Evolutionary conservation across 768 basidiomycete species (phyloP), one percentile per base, ranked within the genome.

Genomic region (Trametes cinnabarina): DNA sequence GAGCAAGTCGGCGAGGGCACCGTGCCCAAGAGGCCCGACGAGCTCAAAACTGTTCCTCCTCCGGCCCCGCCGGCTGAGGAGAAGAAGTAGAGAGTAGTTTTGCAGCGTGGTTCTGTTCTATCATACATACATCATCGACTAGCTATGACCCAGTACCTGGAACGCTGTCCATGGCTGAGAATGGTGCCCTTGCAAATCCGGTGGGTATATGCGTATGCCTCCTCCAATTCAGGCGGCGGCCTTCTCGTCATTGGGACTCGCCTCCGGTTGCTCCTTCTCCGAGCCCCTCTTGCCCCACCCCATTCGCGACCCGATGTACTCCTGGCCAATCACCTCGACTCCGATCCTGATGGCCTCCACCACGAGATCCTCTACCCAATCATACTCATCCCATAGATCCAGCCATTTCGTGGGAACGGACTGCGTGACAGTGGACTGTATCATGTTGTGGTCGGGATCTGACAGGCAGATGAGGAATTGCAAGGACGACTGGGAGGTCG

Each of bases 291-390:
- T 61, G 48, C 76, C 79, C 89, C 92, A 94, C 1, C 92, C 86
- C 93, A 94, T 94, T 57, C 93, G 77, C 32, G 83, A 79, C 40
- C 87, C 90, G 14, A 95, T 78, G 67, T 95, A 95, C 67, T 96
- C 92, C 73, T 98, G 94, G 2, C 94, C 94, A 58, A 98, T 76
- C 17, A 94, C 84, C 74, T 98, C 95, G 26, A 96, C 84, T 8
- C 88, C 91, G 14, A 92, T 77, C 55, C 92, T 77, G 57, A 99
- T 73, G 0, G 85, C 82, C 66, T 98, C 96, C 4, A 94, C 95
- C 60, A 98, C 82, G 37, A 90, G 71, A 68, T 99, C 95, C 72
- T 99, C 97, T 12, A 98, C 94, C 97, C 97, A 96, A 42, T 91
- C 88, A 69, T 93, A 90, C 62, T 87, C 80, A 67, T 97, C 95